Evolutionary conservation across 306 rosid genomes (phyloP), one percentile per base, ranked within the genome.

Genomic region (Pyrus betulifolia): DNA sequence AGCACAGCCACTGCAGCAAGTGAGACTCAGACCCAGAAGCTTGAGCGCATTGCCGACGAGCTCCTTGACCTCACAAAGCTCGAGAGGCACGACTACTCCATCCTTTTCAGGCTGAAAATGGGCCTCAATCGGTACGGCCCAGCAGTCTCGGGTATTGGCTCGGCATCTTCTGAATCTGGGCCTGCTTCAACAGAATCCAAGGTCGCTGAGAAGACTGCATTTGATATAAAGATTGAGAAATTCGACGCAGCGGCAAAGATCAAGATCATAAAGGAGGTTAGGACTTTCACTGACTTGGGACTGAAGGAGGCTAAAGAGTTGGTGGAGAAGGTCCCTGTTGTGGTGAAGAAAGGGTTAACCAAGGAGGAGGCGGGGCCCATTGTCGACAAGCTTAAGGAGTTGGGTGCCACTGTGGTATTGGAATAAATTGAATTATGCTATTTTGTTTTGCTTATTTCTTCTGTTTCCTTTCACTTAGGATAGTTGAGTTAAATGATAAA

Each of bases 261-360:
- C 78, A 86, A 82, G 79, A 83, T 86, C 74, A 86, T 86, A 11
- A 86, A 86, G 65, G 89, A 86, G 74, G 89, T 86, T 10, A 83
- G 83, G 70, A 57, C 85, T 22, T 86, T 86, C 71, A 86, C 85
- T 19, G 79, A 77, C 31, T 59, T 83, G 78, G 89, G 85, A 35
- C 70, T 83, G 52, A 86, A 86, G 68, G 86, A 86, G 67, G 89
- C 89, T 30, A 86, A 86, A 75, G 89, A 86, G 19, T 74, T 86
- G 79, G 89, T 86, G 72, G 86, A 86, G 62, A 86, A 86, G 78
- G 89, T 45, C 30, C 85, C 85, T 13, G 79, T 68, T 19, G 85
- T 86, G 74, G 52, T 86, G 74, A 86, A 83, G 83, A 86, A 77
- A 66, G 89, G 89, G 8, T 51, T 86, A 61, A 77, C 85, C 38